These are phyloP conservation scores for Nemania serpens DNA, from an alignment of 2,329 filamentous ascomycete species.

Conservation along the genomic window DNA sequence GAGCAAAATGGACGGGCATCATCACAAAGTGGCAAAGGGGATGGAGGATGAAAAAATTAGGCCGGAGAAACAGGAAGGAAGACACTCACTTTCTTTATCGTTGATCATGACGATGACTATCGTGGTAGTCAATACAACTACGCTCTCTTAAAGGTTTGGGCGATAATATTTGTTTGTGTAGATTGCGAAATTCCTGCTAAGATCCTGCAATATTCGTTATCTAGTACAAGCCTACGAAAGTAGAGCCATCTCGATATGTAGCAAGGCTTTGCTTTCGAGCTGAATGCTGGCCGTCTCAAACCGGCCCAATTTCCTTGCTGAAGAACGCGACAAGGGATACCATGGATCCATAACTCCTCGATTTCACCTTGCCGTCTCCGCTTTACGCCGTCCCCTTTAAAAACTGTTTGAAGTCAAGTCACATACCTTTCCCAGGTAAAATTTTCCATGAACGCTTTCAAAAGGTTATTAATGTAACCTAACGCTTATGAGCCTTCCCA, in stretches of 20 bases:
- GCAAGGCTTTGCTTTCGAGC: neutral
- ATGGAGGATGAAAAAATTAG: neutral
- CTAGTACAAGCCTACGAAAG: neutral
- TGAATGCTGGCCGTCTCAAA: neutral
- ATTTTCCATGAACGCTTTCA: neutral
- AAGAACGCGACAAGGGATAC: neutral
- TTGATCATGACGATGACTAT: constrained; percentile 29
- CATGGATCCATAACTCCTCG: neutral
- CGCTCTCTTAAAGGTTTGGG: constrained; percentile 20
- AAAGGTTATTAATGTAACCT: constrained; percentile 9
- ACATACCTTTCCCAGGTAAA: neutral
- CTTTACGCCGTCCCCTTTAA: neutral
- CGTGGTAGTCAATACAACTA: constrained; percentile 25
- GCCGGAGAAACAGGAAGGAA: neutral
- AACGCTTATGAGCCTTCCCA: constrained; percentile 7
- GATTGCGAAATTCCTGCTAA: neutral
- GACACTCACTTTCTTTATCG: constrained; percentile 27
- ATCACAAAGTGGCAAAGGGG: neutral
- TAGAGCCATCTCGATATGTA: neutral
- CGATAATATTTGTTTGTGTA: constrained; percentile 12
- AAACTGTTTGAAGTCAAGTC: neutral
- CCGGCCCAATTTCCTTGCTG: neutral
- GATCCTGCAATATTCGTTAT: neutral
- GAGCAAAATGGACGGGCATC: neutral
- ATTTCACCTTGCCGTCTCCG: neutral